Evolutionary conservation across 129 eudicot genomes (phyloP), one percentile per base, ranked within the genome.

Genomic region (Solidago caesia): DNA sequence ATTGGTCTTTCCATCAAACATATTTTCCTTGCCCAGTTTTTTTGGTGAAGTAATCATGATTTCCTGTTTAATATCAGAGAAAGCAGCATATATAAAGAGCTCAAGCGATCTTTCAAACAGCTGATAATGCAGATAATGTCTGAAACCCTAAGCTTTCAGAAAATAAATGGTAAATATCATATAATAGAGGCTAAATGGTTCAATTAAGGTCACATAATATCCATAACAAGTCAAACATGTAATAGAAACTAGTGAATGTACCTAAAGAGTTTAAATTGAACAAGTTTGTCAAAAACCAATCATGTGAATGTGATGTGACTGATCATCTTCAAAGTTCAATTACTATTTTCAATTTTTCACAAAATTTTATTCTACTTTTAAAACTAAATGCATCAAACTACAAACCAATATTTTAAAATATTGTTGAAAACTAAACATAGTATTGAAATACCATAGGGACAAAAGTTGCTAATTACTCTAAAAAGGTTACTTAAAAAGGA

Each of bases 1-100:
- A 75, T 82, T 81, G 7, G 79, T 53, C 67, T 81, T 70, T 39
- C 84, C 93, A 75, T 87, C 90, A 72, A 84, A 52, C 7, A 81
- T 75, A 84, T 93, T 93, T 77, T 90, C 98, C 79, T 90, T 93
- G 58, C 86, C 92, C 25, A 49, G 64, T 58, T 83, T 86, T 79
- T 72, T 78, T 5, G 98, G 84, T 67, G 90, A 87, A 59, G 77
- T 80, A 41, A 49, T 78, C 49, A 67, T 14, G 53, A 51, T 49
- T 68, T 69, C 89, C 94, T 87, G 80, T 21, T 41, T 12, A 82
- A 6, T 63, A 12, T 64, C 70, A 71, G 8, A 49, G 10, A 59
- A 25, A 6, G 53, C 49, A 45, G 6, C n/a, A 66, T 44, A 66
- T 39, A 66, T 15, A 68, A 29, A 51, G 3, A 51, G 5, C 4